Conservation (phyloP, 805 yeast species). For the Kregervanrija delftensis region DNA sequence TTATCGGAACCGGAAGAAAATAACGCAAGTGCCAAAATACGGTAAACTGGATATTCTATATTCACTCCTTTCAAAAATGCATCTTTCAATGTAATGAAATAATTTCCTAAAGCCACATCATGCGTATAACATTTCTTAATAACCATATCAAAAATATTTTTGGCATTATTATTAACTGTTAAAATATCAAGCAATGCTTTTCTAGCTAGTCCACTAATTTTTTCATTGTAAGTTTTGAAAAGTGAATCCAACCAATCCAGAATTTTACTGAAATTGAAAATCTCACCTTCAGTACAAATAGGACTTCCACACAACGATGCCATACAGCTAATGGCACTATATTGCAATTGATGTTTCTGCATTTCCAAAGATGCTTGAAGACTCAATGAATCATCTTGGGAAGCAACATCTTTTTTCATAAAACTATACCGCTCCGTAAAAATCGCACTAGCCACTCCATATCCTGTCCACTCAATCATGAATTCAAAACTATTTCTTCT, state of each 20-base stretch:
- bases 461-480: slow-evolving; percentile 92
- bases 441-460: slow-evolving; percentile 56
- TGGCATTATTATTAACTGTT: slow-evolving; percentile 47
- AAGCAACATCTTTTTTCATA: slow-evolving; percentile 39
- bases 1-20: slow-evolving; percentile 75
- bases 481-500: slow-evolving; percentile 75
- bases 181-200: slow-evolving; percentile 67
- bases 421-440: slow-evolving; percentile 60
- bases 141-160: slow-evolving; percentile 49
- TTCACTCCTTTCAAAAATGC: slow-evolving; percentile 46
- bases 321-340: slow-evolving; percentile 76
- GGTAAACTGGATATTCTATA: slow-evolving; percentile 49
- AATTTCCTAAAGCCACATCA: slow-evolving; percentile 52
- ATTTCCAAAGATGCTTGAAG: slow-evolving; percentile 74
- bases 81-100: slow-evolving; percentile 65
- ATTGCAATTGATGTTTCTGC: slow-evolving; percentile 63
- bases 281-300: slow-evolving; percentile 41
- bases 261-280: slow-evolving; percentile 65
- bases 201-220: slow-evolving; percentile 56
- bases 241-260: slow-evolving; percentile 78
- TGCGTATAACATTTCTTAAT: slow-evolving; percentile 66
- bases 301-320: slow-evolving; percentile 75
- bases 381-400: slow-evolving; percentile 36
- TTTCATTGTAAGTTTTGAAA: slow-evolving; percentile 50
- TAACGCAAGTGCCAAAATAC: slow-evolving; percentile 65